Percentiles rank a stretch among this genome's conserved stretches.
Evolutionary conservation across 164 flowering plant genomes (phyloP).

Genomic region (Kalanchoe fedtschenkoi): DNA sequence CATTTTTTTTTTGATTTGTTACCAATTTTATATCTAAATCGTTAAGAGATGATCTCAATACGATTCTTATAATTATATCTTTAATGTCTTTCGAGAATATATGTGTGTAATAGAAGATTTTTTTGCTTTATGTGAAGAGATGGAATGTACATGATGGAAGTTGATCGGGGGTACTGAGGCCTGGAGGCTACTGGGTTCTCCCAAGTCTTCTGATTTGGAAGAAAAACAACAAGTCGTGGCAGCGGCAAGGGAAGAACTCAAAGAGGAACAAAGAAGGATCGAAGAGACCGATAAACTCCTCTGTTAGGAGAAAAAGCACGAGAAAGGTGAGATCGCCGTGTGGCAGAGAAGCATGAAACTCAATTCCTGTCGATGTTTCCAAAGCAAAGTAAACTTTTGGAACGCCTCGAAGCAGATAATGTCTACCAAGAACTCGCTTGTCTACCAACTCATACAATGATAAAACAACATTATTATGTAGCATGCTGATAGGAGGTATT

Average conservation of each 20-base stretch:
- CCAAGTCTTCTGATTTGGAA: constrained; percentile 92
- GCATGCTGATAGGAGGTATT: not conserved
- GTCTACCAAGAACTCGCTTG: constrained; percentile 39
- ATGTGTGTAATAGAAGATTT: no score
- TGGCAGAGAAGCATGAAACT: constrained; percentile 62
- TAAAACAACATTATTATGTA: no score
- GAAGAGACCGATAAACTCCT: constrained; percentile 66
- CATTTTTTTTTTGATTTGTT: no score
- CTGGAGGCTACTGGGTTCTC: constrained; percentile 92
- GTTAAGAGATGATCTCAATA: no score
- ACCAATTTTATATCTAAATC: no score
- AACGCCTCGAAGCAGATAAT: constrained; percentile 55
- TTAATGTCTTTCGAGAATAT: no score
- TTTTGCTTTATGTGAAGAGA: constrained; percentile 35
- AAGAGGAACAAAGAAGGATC: constrained; percentile 68
- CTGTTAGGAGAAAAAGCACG: constrained; percentile 72
- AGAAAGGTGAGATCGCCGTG: constrained; percentile 70
- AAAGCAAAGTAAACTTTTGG: no score
- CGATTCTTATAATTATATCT: no score
- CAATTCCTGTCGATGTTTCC: constrained; percentile 43
- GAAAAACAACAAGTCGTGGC: constrained; percentile 61
- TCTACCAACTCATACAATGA: no score
- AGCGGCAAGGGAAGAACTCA: constrained; percentile 65
- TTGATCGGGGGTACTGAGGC: constrained; percentile 86
- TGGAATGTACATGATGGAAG: constrained; percentile 84